Percentiles rank a stretch among this genome's conserved stretches.
phyloP scores from a whole-genome alignment of 2,329 filamentous ascomycete species.

The Biscogniauxia sp. region DNA sequence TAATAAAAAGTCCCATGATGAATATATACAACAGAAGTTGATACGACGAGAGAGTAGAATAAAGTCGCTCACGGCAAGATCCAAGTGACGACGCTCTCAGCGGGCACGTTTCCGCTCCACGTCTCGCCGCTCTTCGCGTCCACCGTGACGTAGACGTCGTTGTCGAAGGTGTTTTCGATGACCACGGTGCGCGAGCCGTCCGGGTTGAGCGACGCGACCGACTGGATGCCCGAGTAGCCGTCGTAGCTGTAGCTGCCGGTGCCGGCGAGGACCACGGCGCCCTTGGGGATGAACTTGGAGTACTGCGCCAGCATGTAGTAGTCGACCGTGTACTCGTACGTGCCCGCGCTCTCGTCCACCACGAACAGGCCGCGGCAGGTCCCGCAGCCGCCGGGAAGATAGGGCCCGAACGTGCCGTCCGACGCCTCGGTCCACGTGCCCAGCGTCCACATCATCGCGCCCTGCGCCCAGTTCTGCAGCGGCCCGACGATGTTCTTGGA shows the following conservation, averaged over 20 bases:
- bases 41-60: no score
- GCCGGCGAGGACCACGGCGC: slow-evolving; percentile 41
- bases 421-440: slow-evolving; percentile 33
- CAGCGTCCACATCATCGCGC: slow-evolving; percentile 44
- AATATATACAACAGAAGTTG: not conserved
- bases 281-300: slow-evolving; percentile 45
- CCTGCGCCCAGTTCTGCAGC: slow-evolving; percentile 47
- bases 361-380: slow-evolving; percentile 53
- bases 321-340: slow-evolving; percentile 46
- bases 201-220: slow-evolving; percentile 45
- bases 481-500: slow-evolving; percentile 42
- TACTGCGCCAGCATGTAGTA: slow-evolving; percentile 56
- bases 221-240: slow-evolving; percentile 39
- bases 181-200: slow-evolving; percentile 45
- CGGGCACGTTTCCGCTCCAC: slow-evolving; percentile 39
- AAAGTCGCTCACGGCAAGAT: slow-evolving; percentile 28
- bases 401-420: slow-evolving; percentile 42
- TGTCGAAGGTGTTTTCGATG: slow-evolving; percentile 45
- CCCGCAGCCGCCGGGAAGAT: slow-evolving; percentile 40
- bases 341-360: slow-evolving; percentile 45
- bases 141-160: slow-evolving; percentile 43
- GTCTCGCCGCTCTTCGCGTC: slow-evolving; percentile 33
- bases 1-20: no score
- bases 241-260: slow-evolving; percentile 44
- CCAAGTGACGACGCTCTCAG: slow-evolving; percentile 39